Evolutionary conservation across 768 basidiomycete species (phyloP).

Genomic region (Tricholoma saponaceum): DNA sequence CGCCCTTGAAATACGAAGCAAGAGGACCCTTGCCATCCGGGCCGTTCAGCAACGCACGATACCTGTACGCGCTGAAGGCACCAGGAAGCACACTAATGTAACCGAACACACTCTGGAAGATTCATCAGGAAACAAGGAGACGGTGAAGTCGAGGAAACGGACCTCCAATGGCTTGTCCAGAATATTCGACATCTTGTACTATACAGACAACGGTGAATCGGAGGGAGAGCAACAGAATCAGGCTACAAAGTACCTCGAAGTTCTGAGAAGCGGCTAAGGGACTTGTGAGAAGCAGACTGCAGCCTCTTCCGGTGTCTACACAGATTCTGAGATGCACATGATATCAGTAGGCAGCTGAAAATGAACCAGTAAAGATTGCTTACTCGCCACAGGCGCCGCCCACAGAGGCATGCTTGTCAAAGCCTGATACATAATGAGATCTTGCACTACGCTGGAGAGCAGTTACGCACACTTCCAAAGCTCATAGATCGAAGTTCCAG

Average conservation of each 20-base stretch:
- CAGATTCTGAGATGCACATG: constrained; percentile 52
- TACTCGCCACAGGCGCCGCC: constrained; percentile 97
- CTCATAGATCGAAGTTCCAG: constrained; percentile 91
- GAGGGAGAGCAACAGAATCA: neutral
- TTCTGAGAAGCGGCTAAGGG: constrained; percentile 92
- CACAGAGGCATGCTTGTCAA: constrained; percentile 80
- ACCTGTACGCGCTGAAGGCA: constrained; percentile 90
- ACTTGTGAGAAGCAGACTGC: constrained; percentile 64
- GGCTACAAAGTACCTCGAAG: constrained; percentile 57
- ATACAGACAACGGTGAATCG: constrained; percentile 6
- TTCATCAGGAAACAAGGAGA: neutral
- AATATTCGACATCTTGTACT: constrained; percentile 96
- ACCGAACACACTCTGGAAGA: constrained; percentile 67
- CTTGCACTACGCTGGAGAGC: constrained; percentile 3
- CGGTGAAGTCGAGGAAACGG: constrained; percentile 15
- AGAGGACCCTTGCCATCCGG: constrained; percentile 87
- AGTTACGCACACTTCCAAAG: constrained; percentile 79
- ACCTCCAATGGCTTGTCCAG: constrained; percentile 95
- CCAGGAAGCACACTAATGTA: constrained; percentile 89
- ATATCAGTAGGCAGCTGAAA: neutral
- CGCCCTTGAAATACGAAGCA: constrained; percentile 91
- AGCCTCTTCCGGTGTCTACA: constrained; percentile 74
- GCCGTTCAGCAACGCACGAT: constrained; percentile 83
- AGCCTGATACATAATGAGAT: constrained; percentile 40
- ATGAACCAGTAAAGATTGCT: constrained; percentile 11